phyloP scores from a whole-genome alignment of 1,284 basidiomycete genomes.

The Ustilago sp. region DNA sequence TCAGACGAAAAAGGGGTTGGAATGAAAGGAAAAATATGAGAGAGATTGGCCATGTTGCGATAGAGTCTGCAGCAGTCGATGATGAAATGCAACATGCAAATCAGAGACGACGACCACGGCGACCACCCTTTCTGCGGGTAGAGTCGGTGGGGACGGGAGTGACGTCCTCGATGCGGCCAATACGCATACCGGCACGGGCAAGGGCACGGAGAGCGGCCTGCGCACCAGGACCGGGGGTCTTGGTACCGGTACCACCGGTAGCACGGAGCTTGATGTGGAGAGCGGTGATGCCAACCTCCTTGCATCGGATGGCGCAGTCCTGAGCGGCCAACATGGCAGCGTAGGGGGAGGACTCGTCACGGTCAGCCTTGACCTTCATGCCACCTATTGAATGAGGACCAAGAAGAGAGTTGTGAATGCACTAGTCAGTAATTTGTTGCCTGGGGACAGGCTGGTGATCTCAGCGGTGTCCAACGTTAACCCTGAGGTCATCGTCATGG shows the following conservation, averaged over 20 bases:
- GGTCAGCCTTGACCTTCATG: conserved; percentile 99
- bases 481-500: neutral
- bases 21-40: conserved; percentile 11
- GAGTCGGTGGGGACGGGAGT: conserved; percentile 97
- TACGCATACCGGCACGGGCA: conserved; percentile 97
- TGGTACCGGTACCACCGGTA: conserved; percentile 97
- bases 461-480: neutral
- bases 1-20: conserved; percentile 23
- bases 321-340: conserved; percentile 99
- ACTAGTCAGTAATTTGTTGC: conserved; percentile 11
- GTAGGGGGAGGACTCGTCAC: conserved; percentile 99
- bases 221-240: conserved; percentile 97
- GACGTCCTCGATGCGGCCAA: conserved; percentile 91
- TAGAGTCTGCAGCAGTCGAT: conserved; percentile 1
- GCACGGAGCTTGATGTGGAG: conserved; percentile 98
- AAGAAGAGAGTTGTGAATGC: neutral
- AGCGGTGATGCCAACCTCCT: conserved; percentile 97
- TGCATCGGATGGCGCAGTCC: conserved; percentile 95
- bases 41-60: neutral
- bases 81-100: conserved; percentile 24
- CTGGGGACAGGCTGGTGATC: too few species aligned
- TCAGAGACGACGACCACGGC: conserved; percentile 96
- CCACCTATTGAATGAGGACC: conserved; percentile 75
- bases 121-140: conserved; percentile 99
- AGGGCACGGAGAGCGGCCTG: conserved; percentile 98